Percentiles rank a stretch among this genome's conserved stretches.
Conservation (phyloP, 139 green algal genomes). For the Deuterostichococcus epilithicus region DNA sequence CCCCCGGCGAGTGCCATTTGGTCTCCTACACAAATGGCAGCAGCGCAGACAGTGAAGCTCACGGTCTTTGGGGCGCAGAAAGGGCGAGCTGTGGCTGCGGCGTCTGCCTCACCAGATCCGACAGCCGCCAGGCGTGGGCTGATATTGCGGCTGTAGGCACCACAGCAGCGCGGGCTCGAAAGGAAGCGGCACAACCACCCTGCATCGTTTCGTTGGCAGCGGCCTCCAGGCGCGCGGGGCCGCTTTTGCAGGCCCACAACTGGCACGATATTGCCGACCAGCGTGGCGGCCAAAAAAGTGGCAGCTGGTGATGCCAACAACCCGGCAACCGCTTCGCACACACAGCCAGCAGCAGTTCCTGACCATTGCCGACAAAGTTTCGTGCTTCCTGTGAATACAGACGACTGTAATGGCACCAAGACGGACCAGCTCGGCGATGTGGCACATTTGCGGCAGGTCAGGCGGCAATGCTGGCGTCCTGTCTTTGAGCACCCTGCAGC, state of each 20-base stretch:
- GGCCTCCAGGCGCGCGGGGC: too few relatives aligned
- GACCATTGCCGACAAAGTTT: neutral
- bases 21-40: slow-evolving; percentile 33
- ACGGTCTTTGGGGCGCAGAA: too few relatives aligned
- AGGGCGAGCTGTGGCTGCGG: too few relatives aligned
- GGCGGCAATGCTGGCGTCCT: neutral
- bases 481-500: neutral
- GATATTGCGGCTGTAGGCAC: too few relatives aligned
- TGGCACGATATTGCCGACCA: too few relatives aligned
- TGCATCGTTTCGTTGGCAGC: neutral
- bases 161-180: neutral
- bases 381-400: neutral
- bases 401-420: neutral
- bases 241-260: too few relatives aligned
- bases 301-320: neutral
- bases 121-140: too few relatives aligned
- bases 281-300: neutral
- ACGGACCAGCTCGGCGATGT: neutral
- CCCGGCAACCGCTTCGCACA: neutral
- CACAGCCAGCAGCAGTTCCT: neutral
- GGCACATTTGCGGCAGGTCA: neutral
- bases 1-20: slow-evolving; percentile 33
- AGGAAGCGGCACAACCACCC: neutral
- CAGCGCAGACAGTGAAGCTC: too few relatives aligned
- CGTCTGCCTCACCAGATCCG: too few relatives aligned